A percentile compares a stretch with the other conserved stretches of the same genome.
These are phyloP conservation scores for Drechslerella coelobrocha DNA, from an alignment of 2,329 filamentous ascomycete species.

Conservation along the genomic window DNA sequence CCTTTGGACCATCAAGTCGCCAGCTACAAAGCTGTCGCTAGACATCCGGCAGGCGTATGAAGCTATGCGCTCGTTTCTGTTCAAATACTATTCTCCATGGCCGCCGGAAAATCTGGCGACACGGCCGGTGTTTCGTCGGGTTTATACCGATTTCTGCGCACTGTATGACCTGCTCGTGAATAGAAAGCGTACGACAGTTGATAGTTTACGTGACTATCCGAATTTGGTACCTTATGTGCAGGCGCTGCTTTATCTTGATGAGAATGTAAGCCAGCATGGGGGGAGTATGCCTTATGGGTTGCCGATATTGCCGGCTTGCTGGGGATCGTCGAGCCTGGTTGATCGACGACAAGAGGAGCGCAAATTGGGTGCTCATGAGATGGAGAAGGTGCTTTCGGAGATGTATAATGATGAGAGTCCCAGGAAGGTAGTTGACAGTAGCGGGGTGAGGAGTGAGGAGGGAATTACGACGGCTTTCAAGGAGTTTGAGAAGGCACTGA, in stretches of 20 bases:
- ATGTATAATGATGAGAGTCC: slow-evolving; percentile 28
- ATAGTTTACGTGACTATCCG: slow-evolving; percentile 8
- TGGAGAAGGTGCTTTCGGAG: slow-evolving; percentile 1
- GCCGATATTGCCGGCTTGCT: too few species aligned
- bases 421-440: not conserved
- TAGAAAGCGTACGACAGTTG: slow-evolving; percentile 12
- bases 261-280: too few species aligned
- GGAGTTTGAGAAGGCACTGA: slow-evolving; percentile 30
- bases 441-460: not conserved
- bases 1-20: slow-evolving; percentile 29
- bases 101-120: slow-evolving; percentile 27
- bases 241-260: slow-evolving; percentile 11
- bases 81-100: slow-evolving; percentile 45
- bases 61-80: slow-evolving; percentile 30
- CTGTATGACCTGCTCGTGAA: slow-evolving; percentile 16
- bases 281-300: too few species aligned
- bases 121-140: slow-evolving; percentile 12
- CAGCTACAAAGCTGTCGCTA: slow-evolving; percentile 17
- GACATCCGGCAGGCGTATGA: slow-evolving; percentile 22
- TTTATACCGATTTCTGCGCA: slow-evolving; percentile 1
- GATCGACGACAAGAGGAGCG: too few species aligned
- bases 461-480: slow-evolving; percentile 25
- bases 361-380: not conserved
- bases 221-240: slow-evolving; percentile 20
- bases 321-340: not conserved